Conservation (phyloP, 192 early-diverging fungal genomes). For the Pilaira anomala region DNA sequence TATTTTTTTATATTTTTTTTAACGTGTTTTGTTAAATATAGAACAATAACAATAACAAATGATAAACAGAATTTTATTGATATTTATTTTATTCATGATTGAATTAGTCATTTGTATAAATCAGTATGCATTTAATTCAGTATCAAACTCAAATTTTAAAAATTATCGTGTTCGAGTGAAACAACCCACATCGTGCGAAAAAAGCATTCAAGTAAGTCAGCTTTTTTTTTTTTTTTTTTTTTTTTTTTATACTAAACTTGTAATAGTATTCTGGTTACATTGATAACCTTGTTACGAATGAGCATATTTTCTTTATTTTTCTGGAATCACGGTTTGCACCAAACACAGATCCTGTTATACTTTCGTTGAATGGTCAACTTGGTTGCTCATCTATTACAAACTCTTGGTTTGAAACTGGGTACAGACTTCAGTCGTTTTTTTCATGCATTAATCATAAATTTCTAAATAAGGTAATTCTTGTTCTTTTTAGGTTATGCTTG, state of each 20-base stretch:
- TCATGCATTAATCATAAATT: too few relatives aligned
- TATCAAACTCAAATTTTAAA: not conserved
- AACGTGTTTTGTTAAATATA: too few relatives aligned
- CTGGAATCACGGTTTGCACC: conserved; percentile 80
- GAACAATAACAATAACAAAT: too few relatives aligned
- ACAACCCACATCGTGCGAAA: not conserved
- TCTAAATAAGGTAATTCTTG: not conserved
- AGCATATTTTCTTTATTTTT: conserved; percentile 92
- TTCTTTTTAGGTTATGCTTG: conserved; percentile 4
- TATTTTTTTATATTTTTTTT: too few relatives aligned
- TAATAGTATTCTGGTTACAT: conserved; percentile 15
- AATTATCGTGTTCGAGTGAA: conserved; percentile 6
- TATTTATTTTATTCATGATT: too few relatives aligned
- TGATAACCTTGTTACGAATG: conserved; percentile 31
- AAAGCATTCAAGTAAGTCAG: not conserved
- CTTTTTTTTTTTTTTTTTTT: not conserved
- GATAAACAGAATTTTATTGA: too few relatives aligned
- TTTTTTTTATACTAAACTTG: not conserved
- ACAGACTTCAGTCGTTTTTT: not conserved
- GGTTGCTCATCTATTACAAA: conserved; percentile 78
- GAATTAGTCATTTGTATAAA: not conserved
- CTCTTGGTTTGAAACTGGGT: conserved; percentile 71
- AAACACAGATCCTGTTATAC: conserved; percentile 64
- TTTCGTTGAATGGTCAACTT: conserved; percentile 67
- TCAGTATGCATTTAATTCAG: not conserved